Conservation (phyloP, 352 stramenopile genomes). For the Phytophthora parvispora region DNA sequence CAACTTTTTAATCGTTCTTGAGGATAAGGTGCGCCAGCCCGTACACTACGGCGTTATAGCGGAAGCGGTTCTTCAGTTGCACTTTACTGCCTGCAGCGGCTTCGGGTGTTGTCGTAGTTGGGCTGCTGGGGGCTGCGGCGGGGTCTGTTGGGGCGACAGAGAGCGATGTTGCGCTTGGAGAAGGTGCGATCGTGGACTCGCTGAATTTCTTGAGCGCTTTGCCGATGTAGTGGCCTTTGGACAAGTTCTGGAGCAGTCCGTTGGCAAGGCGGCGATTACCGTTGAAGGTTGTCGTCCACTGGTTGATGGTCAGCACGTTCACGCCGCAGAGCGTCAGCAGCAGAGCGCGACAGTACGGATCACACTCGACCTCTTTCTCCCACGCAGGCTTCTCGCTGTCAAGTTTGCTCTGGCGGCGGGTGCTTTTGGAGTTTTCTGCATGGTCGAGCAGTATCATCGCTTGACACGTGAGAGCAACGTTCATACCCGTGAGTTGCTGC, state of each 20-base stretch:
- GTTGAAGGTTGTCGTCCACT: slow-evolving; percentile 86
- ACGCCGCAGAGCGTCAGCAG: slow-evolving; percentile 85
- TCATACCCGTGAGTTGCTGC: slow-evolving; percentile 73
- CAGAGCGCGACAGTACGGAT: slow-evolving; percentile 67
- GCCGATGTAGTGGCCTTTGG: slow-evolving; percentile 63
- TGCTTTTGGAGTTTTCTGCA: slow-evolving; percentile 80
- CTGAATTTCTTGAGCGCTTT: slow-evolving; percentile 71
- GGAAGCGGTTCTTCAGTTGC: slow-evolving; percentile 78
- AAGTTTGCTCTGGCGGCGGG: slow-evolving; percentile 87
- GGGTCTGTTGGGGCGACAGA: slow-evolving; percentile 3
- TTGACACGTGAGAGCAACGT: slow-evolving; percentile 68
- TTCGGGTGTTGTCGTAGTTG: background rate
- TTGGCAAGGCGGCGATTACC: slow-evolving; percentile 72
- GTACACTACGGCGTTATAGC: slow-evolving; percentile 79
- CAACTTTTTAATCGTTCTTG: slow-evolving; percentile 50
- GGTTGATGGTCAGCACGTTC: slow-evolving; percentile 82
- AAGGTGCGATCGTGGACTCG: slow-evolving; percentile 37
- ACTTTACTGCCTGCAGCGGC: slow-evolving; percentile 16
- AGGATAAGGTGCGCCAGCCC: slow-evolving; percentile 67
- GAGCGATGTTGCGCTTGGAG: slow-evolving; percentile 4
- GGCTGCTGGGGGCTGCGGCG: background rate
- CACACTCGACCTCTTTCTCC: slow-evolving; percentile 71
- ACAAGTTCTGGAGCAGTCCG: slow-evolving; percentile 55
- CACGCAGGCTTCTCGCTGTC: slow-evolving; percentile 82
- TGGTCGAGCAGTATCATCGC: slow-evolving; percentile 80